A percentile compares a stretch with the other conserved stretches of the same genome.
These are phyloP conservation scores for Lunasporangiospora selenospora DNA, from an alignment of 192 early-diverging fungal genomes.

Conservation along the genomic window DNA sequence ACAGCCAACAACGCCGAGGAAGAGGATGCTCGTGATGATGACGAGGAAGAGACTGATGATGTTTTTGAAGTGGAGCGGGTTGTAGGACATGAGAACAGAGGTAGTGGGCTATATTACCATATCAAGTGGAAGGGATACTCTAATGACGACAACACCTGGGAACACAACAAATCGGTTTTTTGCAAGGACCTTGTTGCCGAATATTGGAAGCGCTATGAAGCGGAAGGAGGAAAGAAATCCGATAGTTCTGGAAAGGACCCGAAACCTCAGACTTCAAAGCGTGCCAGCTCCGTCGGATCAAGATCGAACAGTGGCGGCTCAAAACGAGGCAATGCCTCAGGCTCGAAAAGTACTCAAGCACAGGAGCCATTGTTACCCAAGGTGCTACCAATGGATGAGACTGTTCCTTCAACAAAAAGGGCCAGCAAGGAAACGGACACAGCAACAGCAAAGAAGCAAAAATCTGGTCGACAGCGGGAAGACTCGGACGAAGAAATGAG, in stretches of 20 bases:
- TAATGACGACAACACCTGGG: slow-evolving; percentile 47
- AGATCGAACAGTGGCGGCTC: too few relatives aligned
- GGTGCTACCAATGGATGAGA: not conserved
- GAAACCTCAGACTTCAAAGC: not conserved
- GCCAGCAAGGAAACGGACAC: not conserved
- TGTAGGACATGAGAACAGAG: slow-evolving; percentile 13
- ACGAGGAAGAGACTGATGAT: not conserved
- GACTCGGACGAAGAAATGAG: not conserved
- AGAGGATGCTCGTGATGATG: slow-evolving; percentile 3
- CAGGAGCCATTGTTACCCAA: slow-evolving; percentile 1
- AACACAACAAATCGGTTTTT: slow-evolving; percentile 5
- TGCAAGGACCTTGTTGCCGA: slow-evolving; percentile 14
- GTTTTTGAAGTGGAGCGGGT: slow-evolving; percentile 36
- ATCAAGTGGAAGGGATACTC: slow-evolving; percentile 47
- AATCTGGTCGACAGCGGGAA: not conserved
- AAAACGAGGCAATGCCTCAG: too few relatives aligned
- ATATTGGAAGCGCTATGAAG: slow-evolving; percentile 22
- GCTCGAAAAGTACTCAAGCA: not conserved
- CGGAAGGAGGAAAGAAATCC: slow-evolving; percentile 15
- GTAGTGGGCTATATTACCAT: slow-evolving; percentile 9
- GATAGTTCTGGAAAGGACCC: slow-evolving; percentile 8
- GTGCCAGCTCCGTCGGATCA: too few relatives aligned
- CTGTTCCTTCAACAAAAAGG: not conserved
- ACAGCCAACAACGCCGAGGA: not conserved
- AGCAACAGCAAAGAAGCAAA: not conserved